Conservation (phyloP, 2,329 filamentous ascomycete genomes). For the Zasmidium angulare region DNA sequence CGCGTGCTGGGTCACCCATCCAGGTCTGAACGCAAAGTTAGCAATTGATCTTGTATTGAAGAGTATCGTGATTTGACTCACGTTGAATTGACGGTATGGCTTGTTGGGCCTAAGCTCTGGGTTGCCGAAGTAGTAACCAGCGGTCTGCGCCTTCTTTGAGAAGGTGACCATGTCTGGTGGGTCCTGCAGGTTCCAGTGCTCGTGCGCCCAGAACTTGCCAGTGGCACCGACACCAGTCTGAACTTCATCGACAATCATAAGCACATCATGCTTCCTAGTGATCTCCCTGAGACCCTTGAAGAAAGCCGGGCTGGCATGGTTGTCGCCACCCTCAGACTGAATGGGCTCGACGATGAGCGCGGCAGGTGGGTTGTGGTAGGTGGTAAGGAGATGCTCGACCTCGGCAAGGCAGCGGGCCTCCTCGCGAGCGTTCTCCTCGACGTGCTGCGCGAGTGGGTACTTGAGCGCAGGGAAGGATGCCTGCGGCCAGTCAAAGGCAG, state of each 20-base stretch:
- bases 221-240: slow-evolving; percentile 92
- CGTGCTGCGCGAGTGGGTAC: slow-evolving; percentile 81
- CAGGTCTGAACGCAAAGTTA: slow-evolving; percentile 47
- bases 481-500: slow-evolving; percentile 92
- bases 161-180: slow-evolving; percentile 95
- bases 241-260: slow-evolving; percentile 91
- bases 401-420: slow-evolving; percentile 80
- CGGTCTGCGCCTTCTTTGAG: slow-evolving; percentile 91
- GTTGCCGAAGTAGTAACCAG: slow-evolving; percentile 88
- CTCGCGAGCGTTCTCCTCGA: slow-evolving; percentile 74
- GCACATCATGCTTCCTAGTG: slow-evolving; percentile 73
- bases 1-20: slow-evolving; percentile 89
- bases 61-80: slow-evolving; percentile 11
- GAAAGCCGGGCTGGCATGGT: slow-evolving; percentile 85
- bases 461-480: slow-evolving; percentile 82
- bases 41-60: neutral
- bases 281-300: slow-evolving; percentile 80
- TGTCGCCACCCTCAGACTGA: slow-evolving; percentile 91
- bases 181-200: slow-evolving; percentile 80
- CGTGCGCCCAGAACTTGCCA: slow-evolving; percentile 94
- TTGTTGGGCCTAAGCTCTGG: slow-evolving; percentile 80
- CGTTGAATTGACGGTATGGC: slow-evolving; percentile 92
- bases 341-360: slow-evolving; percentile 87
- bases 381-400: slow-evolving; percentile 77
- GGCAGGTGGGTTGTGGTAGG: slow-evolving; percentile 74